phyloP scores from a whole-genome alignment of 345 rosid genomes.

The Firmiana major region DNA sequence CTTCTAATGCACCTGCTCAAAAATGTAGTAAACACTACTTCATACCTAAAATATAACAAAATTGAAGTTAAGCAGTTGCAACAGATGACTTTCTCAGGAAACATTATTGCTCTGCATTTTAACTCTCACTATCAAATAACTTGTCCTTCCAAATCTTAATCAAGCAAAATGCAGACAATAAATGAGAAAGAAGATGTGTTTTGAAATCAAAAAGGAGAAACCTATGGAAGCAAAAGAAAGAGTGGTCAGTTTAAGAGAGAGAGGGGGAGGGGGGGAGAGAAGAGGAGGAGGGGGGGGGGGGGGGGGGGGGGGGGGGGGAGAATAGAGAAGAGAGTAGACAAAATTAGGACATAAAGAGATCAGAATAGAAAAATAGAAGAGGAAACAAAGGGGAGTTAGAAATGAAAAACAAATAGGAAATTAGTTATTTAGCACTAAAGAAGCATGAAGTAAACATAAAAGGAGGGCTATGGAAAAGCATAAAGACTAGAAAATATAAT shows the following conservation, averaged over 20 bases:
- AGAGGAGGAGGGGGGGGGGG: no score
- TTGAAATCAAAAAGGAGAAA: slow-evolving; percentile 1
- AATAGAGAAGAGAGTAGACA: no score
- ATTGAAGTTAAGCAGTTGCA: background rate
- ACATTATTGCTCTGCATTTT: background rate
- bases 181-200: background rate
- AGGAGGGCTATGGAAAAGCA: background rate
- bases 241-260: background rate
- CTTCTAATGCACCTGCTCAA: background rate
- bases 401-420: background rate
- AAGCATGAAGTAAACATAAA: background rate
- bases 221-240: background rate
- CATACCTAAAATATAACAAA: background rate
- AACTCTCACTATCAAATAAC: background rate
- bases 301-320: no score
- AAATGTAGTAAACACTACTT: background rate
- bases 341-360: background rate
- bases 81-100: background rate
- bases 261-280: background rate
- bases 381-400: background rate
- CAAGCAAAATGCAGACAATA: background rate
- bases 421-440: background rate
- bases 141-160: background rate
- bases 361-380: background rate
- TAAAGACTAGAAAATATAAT: background rate